Evolutionary conservation across 306 rosid genomes (phyloP), one percentile per base, ranked within the genome.

Genomic region (Cucurbita argyrosperma): DNA sequence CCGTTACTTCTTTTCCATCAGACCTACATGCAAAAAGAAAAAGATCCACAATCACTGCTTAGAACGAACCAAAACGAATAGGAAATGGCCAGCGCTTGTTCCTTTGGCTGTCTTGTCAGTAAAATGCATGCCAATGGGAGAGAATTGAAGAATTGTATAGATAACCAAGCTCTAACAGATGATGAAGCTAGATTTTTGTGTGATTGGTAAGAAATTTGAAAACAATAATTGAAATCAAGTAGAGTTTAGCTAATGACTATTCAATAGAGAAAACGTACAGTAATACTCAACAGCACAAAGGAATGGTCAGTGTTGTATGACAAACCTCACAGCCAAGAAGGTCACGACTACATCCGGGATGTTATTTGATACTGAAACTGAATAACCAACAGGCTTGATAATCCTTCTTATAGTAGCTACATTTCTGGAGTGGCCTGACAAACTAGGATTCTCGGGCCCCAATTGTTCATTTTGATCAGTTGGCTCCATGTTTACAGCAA

Each of bases 1-100:
- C 98, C 78, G 81, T 77, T 75, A 90, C 87, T 88, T 88, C 98
- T 60, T 88, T 70, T 55, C 96, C 98, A 78, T 92, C 96, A 21
- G 91, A 85, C 88, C 98, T 92, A 80, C 70, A 69, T 23, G 43
- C 45, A 69, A 69, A 69, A 49, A 21, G 21, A 60, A 60, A 26
- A 14, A 49, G 58, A 69, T 26, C 26, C 56, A 19, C 38, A 46
- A 43, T 67, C 40, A 23, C 72, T 5, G 53, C 72, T 67, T 67
- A 47, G 4, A 18, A 19, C 46, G 4, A 7, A 16, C 51, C 19
- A 12, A 35, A 35, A 37, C 14, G 16, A 61, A 37, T 13, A 64
- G 18, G 2, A 16, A 16, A 65, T 42, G 37, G 35, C 38, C 38
- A 65, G 16, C 43, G 7, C 15, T 65, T 45, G 30, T 64, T 62